These are phyloP conservation scores for Tolypocladium ophioglossoides DNA, from an alignment of 2,329 filamentous ascomycete genomes.

Conservation along the genomic window DNA sequence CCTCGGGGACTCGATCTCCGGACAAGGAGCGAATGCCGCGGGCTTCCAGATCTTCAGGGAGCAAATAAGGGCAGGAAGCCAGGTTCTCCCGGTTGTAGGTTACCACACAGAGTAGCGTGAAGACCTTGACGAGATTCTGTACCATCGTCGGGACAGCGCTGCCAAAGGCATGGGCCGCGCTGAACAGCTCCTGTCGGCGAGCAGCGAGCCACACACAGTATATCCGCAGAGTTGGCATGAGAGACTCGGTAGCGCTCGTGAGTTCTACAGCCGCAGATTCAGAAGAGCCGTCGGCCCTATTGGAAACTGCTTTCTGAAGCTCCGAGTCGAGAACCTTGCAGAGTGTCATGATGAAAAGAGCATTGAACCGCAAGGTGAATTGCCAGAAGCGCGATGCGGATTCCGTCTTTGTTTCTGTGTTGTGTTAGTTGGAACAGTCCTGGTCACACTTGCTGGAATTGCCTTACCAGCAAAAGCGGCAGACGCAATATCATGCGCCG, in stretches of 20 bases:
- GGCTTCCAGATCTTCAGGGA: constrained; percentile 38
- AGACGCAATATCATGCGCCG: constrained; percentile 63
- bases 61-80: constrained; percentile 34
- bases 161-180: constrained; percentile 33
- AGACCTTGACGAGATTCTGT: constrained; percentile 31
- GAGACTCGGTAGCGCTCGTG: constrained; percentile 26
- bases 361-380: constrained; percentile 67
- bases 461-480: constrained; percentile 22
- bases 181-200: constrained; percentile 33
- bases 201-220: constrained; percentile 44
- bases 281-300: constrained; percentile 9
- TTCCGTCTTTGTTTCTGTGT: constrained; percentile 34
- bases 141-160: constrained; percentile 35
- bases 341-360: constrained; percentile 64
- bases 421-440: constrained; percentile 4
- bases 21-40: constrained; percentile 33
- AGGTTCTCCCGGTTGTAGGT: constrained; percentile 27
- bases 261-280: constrained; percentile 17
- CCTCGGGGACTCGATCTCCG: constrained; percentile 23
- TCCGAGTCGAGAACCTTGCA: constrained; percentile 62
- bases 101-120: constrained; percentile 37
- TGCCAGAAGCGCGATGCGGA: constrained; percentile 38
- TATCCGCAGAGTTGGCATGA: constrained; percentile 41
- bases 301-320: constrained; percentile 31
- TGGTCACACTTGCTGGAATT: too few species aligned